These are phyloP conservation scores for Monosporascus sp. DNA, from an alignment of 2,329 filamentous ascomycete genomes.

Conservation along the genomic window DNA sequence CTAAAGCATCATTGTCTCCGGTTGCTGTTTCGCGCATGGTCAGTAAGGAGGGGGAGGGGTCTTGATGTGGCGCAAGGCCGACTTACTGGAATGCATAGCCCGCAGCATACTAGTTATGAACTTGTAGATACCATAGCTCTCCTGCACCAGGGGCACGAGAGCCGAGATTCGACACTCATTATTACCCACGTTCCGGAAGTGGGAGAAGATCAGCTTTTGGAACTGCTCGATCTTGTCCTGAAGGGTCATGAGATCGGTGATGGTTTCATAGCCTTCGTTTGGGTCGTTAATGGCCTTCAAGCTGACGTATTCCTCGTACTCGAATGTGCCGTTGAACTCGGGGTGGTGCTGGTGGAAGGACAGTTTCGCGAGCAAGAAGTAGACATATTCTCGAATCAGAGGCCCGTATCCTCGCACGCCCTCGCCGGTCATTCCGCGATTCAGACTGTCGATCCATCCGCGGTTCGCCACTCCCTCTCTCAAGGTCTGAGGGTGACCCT, in stretches of 20 bases:
- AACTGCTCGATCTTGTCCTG: constrained; percentile 99
- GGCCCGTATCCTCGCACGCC: constrained; percentile 86
- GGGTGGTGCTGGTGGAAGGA: constrained; percentile 95
- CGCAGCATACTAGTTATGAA: constrained; percentile 99
- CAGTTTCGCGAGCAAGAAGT: constrained; percentile 89
- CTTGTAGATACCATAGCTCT: constrained; percentile 99
- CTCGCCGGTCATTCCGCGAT: constrained; percentile 75
- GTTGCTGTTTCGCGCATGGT: constrained; percentile 52
- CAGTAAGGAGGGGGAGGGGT: constrained; percentile 15
- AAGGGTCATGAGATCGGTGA: constrained; percentile 90
- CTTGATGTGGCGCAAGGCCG: constrained; percentile 1
- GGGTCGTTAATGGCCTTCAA: constrained; percentile 97
- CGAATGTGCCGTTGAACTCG: constrained; percentile 97
- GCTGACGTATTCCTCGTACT: constrained; percentile 98
- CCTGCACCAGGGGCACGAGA: constrained; percentile 86
- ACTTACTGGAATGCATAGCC: constrained; percentile 90
- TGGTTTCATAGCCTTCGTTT: constrained; percentile 96
- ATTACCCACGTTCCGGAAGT: constrained; percentile 85
- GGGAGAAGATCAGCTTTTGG: constrained; percentile 96
- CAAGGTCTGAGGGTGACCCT: constrained; percentile 84
- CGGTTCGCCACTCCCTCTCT: constrained; percentile 85
- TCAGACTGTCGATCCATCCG: constrained; percentile 88
- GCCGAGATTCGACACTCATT: constrained; percentile 97
- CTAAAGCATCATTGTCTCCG: constrained; percentile 86
- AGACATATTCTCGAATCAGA: constrained; percentile 94